These are phyloP conservation scores for Pleurotus cornucopiae DNA, from an alignment of 768 basidiomycete species.

Conservation along the genomic window DNA sequence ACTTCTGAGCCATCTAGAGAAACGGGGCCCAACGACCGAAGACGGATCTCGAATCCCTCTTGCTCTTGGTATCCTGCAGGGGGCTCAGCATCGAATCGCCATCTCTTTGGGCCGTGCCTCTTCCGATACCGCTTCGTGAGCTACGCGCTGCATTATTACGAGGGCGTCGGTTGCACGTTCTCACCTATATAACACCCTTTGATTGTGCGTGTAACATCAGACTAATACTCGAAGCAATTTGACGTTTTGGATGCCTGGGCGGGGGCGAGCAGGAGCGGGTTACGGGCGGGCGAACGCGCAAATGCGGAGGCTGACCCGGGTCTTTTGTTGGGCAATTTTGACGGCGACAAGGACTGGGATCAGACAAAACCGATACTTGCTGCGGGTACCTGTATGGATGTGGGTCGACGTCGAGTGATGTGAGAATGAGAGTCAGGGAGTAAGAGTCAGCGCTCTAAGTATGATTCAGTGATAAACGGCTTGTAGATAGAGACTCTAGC, in stretches of 20 bases:
- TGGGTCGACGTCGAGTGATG: no score
- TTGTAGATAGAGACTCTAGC: no score
- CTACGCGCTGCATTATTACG: conserved; percentile 77
- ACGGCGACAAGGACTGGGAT: no score
- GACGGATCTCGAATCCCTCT: conserved; percentile 86
- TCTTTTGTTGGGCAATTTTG: no score
- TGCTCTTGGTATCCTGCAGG: conserved; percentile 78
- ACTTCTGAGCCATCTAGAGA: conserved; percentile 77
- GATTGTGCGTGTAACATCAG: conserved; percentile 72
- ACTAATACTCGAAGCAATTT: conserved; percentile 52
- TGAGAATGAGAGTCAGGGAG: no score
- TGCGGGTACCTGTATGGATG: no score
- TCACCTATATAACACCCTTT: conserved; percentile 83
- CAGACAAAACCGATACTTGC: no score
- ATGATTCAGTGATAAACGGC: no score
- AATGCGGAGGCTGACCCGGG: no score
- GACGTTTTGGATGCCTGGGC: conserved; percentile 48
- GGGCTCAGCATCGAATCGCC: conserved; percentile 78
- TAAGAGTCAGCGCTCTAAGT: no score
- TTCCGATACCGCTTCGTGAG: conserved; percentile 72
- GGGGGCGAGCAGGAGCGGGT: no score
- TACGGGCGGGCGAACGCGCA: no score
- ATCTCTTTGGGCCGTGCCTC: conserved; percentile 67
- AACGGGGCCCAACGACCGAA: conserved; percentile 72
- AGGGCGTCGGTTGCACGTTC: conserved; percentile 91